Base-by-base conservation (phyloP, 352 stramenopile genomes). In the Phytopythium kandeliae region DNA sequence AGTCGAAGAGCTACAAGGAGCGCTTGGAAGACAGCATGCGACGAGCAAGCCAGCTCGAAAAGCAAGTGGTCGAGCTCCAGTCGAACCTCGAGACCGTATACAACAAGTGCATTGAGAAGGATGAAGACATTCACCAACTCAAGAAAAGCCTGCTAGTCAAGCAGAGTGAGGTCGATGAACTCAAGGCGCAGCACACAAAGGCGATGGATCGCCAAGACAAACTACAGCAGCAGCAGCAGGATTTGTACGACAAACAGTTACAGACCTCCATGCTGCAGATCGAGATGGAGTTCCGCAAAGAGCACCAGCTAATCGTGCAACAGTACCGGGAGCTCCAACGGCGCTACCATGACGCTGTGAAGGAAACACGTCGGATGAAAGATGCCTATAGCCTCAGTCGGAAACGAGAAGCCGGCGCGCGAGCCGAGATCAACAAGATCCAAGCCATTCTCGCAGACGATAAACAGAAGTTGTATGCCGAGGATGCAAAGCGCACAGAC, bases 221-320 rank as follows among this genome's bases (percentile, higher is more conserved):
- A 19, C 43, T 86, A 10, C 63, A 69, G 12, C 58, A 75, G 33
- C 78, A 89, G 37, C 78, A 87, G 35, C 67, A 86, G 54, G 67
- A 74, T 31, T 35, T 86, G 13, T 86, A 73, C 30, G 64, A 80
- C 16, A 62, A 79, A 25, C 74, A 84, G 22, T 60, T 85, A 1
- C 63, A 85, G 47, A 64, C 69, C 0, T 78, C 71, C 10, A 51
- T 86, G 26, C 54, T 80, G 17, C 74, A 88, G 47, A 45, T 88
- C 6, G 78, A 90, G 54, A 77, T 85, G 65, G 78, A 90, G 45
- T 90, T 89, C 26, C 75, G 78, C 17, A 75, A 73, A 24, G 76
- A 89, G 33, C 63, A 84, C 37, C 63, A 83, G 21, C 55, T 72
- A 16, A 60, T 61, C 2, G 45, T 47, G 7, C 66, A 75, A 13